Evolutionary conservation across 768 basidiomycete genomes (phyloP).

Genomic region (Suillus cothurnatus): DNA sequence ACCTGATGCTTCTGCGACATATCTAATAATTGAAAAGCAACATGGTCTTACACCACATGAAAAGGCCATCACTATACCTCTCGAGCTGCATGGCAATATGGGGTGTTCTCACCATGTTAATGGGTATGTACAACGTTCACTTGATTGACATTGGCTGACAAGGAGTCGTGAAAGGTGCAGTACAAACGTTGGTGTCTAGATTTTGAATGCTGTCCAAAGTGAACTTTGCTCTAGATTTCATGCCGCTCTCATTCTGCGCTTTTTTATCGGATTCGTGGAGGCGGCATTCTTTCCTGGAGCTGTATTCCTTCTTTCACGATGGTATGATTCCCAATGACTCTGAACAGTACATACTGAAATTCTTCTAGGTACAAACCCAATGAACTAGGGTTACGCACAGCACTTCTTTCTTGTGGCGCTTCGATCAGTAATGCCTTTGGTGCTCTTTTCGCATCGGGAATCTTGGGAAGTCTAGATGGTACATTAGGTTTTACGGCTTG

Average conservation of each 20-base stretch:
- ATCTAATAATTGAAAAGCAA: slow-evolving; percentile 44
- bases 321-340: slow-evolving; percentile 33
- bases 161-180: slow-evolving; percentile 30
- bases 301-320: slow-evolving; percentile 66
- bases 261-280: slow-evolving; percentile 74
- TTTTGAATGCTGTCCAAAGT: not conserved
- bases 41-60: slow-evolving; percentile 65
- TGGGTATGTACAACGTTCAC: slow-evolving; percentile 36
- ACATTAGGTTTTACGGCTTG: slow-evolving; percentile 49
- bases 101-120: slow-evolving; percentile 61
- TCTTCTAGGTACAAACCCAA: slow-evolving; percentile 53
- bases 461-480: slow-evolving; percentile 71
- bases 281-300: slow-evolving; percentile 71
- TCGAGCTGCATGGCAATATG: slow-evolving; percentile 69
- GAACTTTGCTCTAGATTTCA: slow-evolving; percentile 44
- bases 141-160: slow-evolving; percentile 3
- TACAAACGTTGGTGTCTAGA: slow-evolving; percentile 25
- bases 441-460: slow-evolving; percentile 71
- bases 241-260: slow-evolving; percentile 62
- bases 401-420: slow-evolving; percentile 68
- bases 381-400: slow-evolving; percentile 69
- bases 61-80: slow-evolving; percentile 66
- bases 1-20: not conserved
- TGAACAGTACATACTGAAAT: not conserved
- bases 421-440: slow-evolving; percentile 83